phyloP scores from a whole-genome alignment of 331 rosid genomes.

The Phaseolus coccineus region DNA sequence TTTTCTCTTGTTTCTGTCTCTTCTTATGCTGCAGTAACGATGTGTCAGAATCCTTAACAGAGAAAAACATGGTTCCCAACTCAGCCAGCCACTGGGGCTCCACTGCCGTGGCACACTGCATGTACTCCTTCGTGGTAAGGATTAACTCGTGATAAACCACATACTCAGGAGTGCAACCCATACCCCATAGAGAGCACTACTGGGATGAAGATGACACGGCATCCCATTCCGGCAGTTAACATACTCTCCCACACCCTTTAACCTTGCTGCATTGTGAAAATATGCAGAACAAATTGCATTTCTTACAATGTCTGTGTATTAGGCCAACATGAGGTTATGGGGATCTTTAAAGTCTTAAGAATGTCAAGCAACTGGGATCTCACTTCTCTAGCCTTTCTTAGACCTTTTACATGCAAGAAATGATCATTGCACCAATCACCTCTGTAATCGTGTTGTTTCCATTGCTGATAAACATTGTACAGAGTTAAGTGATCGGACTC shows the following conservation, averaged over 20 bases:
- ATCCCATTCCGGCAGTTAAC: constrained; percentile 86
- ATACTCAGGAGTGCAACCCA: constrained; percentile 98
- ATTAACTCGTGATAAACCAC: constrained; percentile 91
- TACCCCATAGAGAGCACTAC: constrained; percentile 98
- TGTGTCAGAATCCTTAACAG: constrained; percentile 96
- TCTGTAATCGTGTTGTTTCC: constrained; percentile 95
- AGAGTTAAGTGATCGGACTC: constrained; percentile 94
- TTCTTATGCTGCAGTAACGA: constrained; percentile 89
- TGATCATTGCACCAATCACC: constrained; percentile 99
- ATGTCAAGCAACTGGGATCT: constrained; percentile 92
- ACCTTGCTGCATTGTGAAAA: constrained; percentile 88
- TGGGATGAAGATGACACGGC: constrained; percentile 97
- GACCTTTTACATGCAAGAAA: constrained; percentile 89
- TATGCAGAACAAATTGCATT: constrained; percentile 96
- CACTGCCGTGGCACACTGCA: constrained; percentile 98
- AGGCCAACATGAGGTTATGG: constrained; percentile 76
- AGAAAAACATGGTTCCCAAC: constrained; percentile 96
- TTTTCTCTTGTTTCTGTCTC: constrained; percentile 88
- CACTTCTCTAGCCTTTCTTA: constrained; percentile 93
- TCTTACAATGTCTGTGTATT: constrained; percentile 82
- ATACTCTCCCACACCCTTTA: constrained; percentile 97
- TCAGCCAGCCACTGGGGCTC: constrained; percentile 99
- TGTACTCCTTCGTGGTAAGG: constrained; percentile 87
- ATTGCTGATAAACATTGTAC: constrained; percentile 92
- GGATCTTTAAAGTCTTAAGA: constrained; percentile 83